A percentile compares a stretch with the other conserved stretches of the same genome.
Evolutionary conservation across 768 basidiomycete genomes (phyloP).

Genomic region (Mycena capillaripes): DNA sequence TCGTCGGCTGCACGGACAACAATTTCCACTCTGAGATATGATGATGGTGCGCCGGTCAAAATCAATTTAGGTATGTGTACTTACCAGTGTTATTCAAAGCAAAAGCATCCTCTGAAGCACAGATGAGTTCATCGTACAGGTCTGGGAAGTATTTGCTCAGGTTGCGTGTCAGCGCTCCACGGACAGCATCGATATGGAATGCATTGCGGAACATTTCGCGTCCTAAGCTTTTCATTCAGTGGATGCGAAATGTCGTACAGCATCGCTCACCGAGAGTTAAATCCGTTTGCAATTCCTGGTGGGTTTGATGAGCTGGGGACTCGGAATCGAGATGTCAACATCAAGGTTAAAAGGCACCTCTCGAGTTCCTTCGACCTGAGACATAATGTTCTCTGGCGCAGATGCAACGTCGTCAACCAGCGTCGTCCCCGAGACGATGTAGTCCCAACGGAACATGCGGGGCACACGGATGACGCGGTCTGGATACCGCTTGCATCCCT

Average conservation of each 20-base stretch:
- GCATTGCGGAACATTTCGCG: neutral
- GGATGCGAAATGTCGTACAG: neutral
- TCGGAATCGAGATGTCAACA: neutral
- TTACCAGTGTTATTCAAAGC: neutral
- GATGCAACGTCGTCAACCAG: neutral
- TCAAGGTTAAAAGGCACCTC: slow-evolving; percentile 1
- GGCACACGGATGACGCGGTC: slow-evolving; percentile 10
- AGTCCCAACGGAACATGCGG: slow-evolving; percentile 2
- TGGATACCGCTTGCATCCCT: slow-evolving; percentile 1
- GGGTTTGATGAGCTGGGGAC: neutral
- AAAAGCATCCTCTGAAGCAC: slow-evolving; percentile 18
- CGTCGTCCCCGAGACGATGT: neutral
- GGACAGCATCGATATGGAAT: slow-evolving; percentile 3
- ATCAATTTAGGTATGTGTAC: too few species aligned
- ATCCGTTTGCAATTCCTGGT: neutral
- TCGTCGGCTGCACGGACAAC: slow-evolving; percentile 41
- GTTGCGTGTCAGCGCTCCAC: slow-evolving; percentile 21
- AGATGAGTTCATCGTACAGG: slow-evolving; percentile 22
- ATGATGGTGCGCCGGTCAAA: neutral
- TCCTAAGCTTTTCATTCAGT: too few species aligned
- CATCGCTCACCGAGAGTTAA: too few species aligned
- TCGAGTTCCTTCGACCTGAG: neutral
- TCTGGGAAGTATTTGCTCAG: slow-evolving; percentile 22
- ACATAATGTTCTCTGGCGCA: slow-evolving; percentile 6
- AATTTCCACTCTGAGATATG: slow-evolving; percentile 54